phyloP scores from a whole-genome alignment of 176 grass and related monocot species.

The Eremochloa ophiuroides region DNA sequence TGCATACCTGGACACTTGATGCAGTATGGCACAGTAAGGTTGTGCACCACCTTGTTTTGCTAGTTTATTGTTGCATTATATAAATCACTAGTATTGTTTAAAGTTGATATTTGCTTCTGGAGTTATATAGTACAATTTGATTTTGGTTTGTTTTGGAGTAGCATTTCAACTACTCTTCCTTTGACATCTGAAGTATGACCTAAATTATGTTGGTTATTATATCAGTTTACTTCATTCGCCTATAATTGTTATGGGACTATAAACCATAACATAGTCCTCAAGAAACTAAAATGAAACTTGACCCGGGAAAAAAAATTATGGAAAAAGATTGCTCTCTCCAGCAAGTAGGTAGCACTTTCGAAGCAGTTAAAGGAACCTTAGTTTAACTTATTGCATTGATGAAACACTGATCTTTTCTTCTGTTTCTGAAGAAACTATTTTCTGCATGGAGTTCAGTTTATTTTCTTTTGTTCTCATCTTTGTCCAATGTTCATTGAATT shows the following conservation, averaged over 20 bases:
- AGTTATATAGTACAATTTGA: neutral
- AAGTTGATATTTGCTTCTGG: neutral
- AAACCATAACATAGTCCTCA: neutral
- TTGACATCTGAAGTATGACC: neutral
- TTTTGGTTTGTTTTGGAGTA: slow-evolving; percentile 22
- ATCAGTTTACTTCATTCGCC: neutral
- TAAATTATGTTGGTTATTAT: neutral
- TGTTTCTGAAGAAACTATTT: neutral
- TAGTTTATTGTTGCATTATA: neutral
- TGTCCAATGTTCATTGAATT: slow-evolving; percentile 12
- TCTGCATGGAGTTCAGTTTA: neutral
- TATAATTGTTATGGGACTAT: neutral
- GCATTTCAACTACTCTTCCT: neutral
- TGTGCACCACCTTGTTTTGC: slow-evolving; percentile 13
- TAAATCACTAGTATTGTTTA: neutral
- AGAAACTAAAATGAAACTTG: neutral
- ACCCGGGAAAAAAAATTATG: neutral
- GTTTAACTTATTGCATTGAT: neutral
- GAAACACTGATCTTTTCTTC: neutral
- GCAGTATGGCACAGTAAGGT: slow-evolving; percentile 50
- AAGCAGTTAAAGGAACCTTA: neutral
- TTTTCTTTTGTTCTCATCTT: slow-evolving; percentile 19
- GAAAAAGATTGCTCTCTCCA: neutral
- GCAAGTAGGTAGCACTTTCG: neutral
- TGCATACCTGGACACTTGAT: slow-evolving; percentile 60